Base-by-base conservation (phyloP, 345 rosid species). In the Populus euphratica region DNA sequence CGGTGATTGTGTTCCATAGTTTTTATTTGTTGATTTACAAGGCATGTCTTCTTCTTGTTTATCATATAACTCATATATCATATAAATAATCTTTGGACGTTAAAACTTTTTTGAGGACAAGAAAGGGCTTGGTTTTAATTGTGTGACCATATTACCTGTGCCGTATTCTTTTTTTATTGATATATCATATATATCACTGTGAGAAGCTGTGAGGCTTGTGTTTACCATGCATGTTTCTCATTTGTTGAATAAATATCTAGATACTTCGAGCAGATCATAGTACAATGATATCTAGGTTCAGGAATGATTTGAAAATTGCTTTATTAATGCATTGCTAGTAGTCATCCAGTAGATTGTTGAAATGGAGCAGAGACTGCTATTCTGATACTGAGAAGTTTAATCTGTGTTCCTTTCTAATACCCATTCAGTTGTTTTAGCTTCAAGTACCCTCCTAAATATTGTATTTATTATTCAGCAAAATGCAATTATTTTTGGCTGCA, bases 401-500 rank as follows among this genome's bases (percentile, higher is more conserved):
- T 47, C 52, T 23, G 8, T 59, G 43, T 29, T 23, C 10, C 27
- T 52, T 72, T 43, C 16, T 72, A 49, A 56, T 54, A 21, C 56
- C 9, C 5, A 10, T 36, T 10, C 20, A 69, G 18, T 6, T 23
- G 23, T 23, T 20, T 13, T 11, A 54, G 31, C 7, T 63, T 63
- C 5, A 18, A 2, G 54, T 67, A 52, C 23, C n/a, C 14, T 33
- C 8, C 14, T 2, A 62, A 20, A 6, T 39, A 59, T 23, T 21
- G 16, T 29, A 14, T 72, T 11, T 54, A 27, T 59, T 18, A 44
- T 64, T 72, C 56, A 47, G 27, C 73, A 73, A 73, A 72, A 74
- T 79, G 56, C 31, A 69, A 67, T 81, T 13, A 69, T 59, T 69
- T 73, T 73, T 84, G 73, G 82, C 78, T 83, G 83, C 91, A 96